These are phyloP conservation scores for Santalum album DNA, from an alignment of 164 flowering plant species.

Conservation along the genomic window DNA sequence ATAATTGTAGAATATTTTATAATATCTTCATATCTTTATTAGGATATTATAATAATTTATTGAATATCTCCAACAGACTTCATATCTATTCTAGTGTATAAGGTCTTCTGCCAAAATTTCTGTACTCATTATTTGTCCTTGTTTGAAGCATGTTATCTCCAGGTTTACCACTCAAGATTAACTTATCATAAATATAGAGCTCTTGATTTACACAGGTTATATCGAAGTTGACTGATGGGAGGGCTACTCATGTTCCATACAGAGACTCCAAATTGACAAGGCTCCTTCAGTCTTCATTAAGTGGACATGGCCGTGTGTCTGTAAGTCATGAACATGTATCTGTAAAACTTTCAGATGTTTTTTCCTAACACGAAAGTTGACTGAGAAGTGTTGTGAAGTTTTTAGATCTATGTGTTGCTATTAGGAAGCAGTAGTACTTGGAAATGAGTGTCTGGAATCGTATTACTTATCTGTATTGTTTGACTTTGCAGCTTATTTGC, in stretches of 20 bases:
- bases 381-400: no score
- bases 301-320: constrained; percentile 97
- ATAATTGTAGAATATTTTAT: no score
- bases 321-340: no score
- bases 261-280: constrained; percentile 94
- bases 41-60: no score
- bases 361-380: no score
- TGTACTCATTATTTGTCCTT: no score
- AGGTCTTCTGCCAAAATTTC: no score
- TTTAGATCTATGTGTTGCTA: no score
- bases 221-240: constrained; percentile 86
- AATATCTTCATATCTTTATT: no score
- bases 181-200: neutral
- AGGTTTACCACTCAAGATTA: neutral
- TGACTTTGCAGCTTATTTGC: constrained; percentile 73
- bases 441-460: neutral
- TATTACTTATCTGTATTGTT: constrained; percentile 3
- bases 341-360: neutral
- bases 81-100: no score
- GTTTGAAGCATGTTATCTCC: no score
- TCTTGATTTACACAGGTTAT: constrained; percentile 70
- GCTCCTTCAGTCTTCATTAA: constrained; percentile 90
- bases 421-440: neutral
- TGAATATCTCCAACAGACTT: no score
- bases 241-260: constrained; percentile 82